These are phyloP conservation scores for Candida maris DNA, from an alignment of 805 yeast genomes.

Conservation along the genomic window DNA sequence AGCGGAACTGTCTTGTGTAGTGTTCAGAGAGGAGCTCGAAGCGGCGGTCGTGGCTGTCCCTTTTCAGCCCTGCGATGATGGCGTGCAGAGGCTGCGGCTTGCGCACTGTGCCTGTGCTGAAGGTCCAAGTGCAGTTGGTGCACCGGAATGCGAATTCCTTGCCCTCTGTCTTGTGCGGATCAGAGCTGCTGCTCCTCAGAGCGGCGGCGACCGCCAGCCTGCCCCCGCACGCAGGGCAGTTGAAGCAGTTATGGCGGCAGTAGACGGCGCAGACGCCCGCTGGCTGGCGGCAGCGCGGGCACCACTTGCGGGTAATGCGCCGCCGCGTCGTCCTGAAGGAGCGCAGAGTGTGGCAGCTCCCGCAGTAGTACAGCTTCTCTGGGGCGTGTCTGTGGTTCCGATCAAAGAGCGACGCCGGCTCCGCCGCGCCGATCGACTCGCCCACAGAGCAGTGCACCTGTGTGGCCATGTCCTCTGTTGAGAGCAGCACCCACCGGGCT, in stretches of 20 bases:
- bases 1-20: slow-evolving; percentile 19
- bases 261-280: slow-evolving; percentile 6
- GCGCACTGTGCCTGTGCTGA: slow-evolving; percentile 34
- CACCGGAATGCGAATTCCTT: slow-evolving; percentile 41
- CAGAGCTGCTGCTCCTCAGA: slow-evolving; percentile 9
- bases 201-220: slow-evolving; percentile 17
- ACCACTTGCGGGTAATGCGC: slow-evolving; percentile 21
- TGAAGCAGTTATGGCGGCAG: slow-evolving; percentile 33
- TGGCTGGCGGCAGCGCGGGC: slow-evolving; percentile 26
- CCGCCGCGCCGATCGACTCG: too few species aligned
- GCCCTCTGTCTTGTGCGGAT: slow-evolving; percentile 14
- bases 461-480: too few species aligned
- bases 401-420: slow-evolving; percentile 19
- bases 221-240: slow-evolving; percentile 31
- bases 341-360: slow-evolving; percentile 23
- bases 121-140: slow-evolving; percentile 33
- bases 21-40: slow-evolving; percentile 13
- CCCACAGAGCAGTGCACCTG: too few species aligned
- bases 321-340: slow-evolving; percentile 28
- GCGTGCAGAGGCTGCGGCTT: slow-evolving; percentile 39
- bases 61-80: slow-evolving; percentile 23
- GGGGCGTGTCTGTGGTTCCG: slow-evolving; percentile 11
- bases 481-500: too few species aligned
- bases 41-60: slow-evolving; percentile 5
- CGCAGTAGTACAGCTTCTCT: slow-evolving; percentile 25